These are phyloP conservation scores for Floccularia luteovirens DNA, from an alignment of 768 basidiomycete species.

Conservation along the genomic window DNA sequence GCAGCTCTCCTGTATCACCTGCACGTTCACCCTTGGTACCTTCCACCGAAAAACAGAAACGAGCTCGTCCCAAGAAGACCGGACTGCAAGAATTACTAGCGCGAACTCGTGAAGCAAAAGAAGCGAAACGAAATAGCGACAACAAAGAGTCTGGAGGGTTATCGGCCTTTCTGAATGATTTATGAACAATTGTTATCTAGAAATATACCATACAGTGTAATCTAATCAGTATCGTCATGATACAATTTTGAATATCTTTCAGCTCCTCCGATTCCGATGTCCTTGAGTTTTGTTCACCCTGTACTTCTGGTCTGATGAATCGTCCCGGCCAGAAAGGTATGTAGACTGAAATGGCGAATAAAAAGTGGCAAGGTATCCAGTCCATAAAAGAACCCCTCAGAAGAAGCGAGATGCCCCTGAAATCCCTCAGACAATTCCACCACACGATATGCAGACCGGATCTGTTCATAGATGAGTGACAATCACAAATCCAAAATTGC, in stretches of 20 bases:
- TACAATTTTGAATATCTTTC: too few species aligned
- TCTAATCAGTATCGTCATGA: neutral
- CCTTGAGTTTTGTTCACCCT: neutral
- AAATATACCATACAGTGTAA: neutral
- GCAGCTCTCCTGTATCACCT: too few species aligned
- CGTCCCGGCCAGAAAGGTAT: conserved; percentile 59
- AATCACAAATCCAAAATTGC: neutral
- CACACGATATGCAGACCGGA: conserved; percentile 56
- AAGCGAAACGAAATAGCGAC: conserved; percentile 24
- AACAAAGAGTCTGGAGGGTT: conserved; percentile 28
- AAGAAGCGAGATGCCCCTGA: conserved; percentile 44
- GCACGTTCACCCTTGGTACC: too few species aligned
- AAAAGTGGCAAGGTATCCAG: conserved; percentile 61
- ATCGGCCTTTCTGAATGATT: conserved; percentile 40
- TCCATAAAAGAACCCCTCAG: conserved; percentile 57
- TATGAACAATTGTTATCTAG: neutral
- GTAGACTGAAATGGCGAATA: conserved; percentile 49
- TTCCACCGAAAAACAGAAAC: conserved; percentile 14
- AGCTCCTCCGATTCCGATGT: too few species aligned
- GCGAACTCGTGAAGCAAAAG: conserved; percentile 48
- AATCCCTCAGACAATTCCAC: conserved; percentile 62
- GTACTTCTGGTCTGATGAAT: conserved; percentile 32
- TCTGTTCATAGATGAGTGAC: conserved; percentile 19
- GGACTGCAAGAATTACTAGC: conserved; percentile 58
- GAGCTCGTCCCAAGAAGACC: conserved; percentile 45